Base-by-base conservation (phyloP, 2,329 filamentous ascomycete species). In the Colletotrichum lentis region DNA sequence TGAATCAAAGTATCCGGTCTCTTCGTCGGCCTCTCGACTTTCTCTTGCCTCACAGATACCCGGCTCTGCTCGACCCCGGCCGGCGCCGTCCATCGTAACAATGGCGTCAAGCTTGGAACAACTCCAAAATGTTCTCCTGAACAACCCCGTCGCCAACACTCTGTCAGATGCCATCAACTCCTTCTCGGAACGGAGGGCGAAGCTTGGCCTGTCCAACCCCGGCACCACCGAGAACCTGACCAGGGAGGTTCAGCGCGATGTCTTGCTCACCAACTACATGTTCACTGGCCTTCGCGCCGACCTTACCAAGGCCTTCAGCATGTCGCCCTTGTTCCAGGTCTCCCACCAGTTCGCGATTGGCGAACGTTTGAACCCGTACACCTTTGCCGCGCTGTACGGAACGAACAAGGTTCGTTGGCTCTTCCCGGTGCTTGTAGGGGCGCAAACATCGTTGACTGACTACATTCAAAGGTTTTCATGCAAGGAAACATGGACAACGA, bases 311-410 rank as follows among this genome's bases (percentile, higher is more conserved):
- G 90, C 93, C 77, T 97, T 98, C 83, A 96, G 94, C 86, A 88
- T 97, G 79, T 88, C 90, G 66, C 96, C 96, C 67, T 84, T 98
- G 73, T 99, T 99, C 86, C 95, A 98, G 82, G 92, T 97, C 74
- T 97, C 95, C 72, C 96, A 99, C 83, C 93, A 96, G 74, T 96
- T 99, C 80, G 91, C 95, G 64, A 93, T 97, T 88, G 95, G 96
- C 74, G 93, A 97, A 81, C 90, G 91, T 73, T 85, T 97, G 79
- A 94, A 94, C 78, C 96, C 96, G 44, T 99, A 99, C 82, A 93
- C 93, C 63, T 97, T 98, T 82, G 93, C 94, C 73, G 93, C 92
- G 72, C 88, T 99, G 77, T 97, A 96, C 79, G 96, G 96, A 74
- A 97, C 92, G 73, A 91, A 91, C 81, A 95, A 93, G 86, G 95